These are phyloP conservation scores for Vitis hybrid DNA, from an alignment of 177 flowering plant species.

Conservation along the genomic window DNA sequence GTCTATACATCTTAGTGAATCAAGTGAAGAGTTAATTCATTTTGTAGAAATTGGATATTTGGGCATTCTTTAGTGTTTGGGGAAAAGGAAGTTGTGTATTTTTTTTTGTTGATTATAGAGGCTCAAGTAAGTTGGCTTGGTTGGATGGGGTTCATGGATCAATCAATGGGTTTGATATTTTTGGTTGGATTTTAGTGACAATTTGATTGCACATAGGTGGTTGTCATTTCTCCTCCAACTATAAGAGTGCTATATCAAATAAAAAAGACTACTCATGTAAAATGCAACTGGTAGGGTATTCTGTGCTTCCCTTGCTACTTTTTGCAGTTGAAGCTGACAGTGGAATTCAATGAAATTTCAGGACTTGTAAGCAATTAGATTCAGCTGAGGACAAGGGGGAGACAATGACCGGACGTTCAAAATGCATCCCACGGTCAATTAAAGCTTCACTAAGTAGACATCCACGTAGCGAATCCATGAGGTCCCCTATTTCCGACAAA, in stretches of 20 bases:
- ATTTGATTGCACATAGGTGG: no score
- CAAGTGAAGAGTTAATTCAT: background rate
- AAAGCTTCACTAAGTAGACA: conserved; percentile 64
- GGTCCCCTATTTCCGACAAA: conserved; percentile 67
- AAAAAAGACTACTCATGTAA: background rate
- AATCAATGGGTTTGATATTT: no score
- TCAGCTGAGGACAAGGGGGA: conserved; percentile 49
- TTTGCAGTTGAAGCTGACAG: no score
- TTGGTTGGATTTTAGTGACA: no score
- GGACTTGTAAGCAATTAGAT: conserved; percentile 47
- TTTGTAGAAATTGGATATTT: background rate
- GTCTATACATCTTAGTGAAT: background rate
- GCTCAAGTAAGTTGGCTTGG: background rate
- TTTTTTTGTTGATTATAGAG: background rate
- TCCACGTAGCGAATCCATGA: conserved; percentile 59
- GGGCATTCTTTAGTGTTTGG: background rate
- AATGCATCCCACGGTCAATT: conserved; percentile 76
- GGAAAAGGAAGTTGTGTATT: no score
- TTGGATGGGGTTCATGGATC: background rate
- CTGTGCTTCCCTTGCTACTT: background rate
- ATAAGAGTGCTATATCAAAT: background rate
- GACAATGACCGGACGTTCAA: conserved; percentile 42
- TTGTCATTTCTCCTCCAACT: no score
- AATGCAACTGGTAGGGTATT: background rate
- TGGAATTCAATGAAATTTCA: conserved; percentile 27